Evolutionary conservation across 176 grass and related monocot genomes (phyloP), one percentile per base, ranked within the genome.

Genomic region (Pharus latifolius): DNA sequence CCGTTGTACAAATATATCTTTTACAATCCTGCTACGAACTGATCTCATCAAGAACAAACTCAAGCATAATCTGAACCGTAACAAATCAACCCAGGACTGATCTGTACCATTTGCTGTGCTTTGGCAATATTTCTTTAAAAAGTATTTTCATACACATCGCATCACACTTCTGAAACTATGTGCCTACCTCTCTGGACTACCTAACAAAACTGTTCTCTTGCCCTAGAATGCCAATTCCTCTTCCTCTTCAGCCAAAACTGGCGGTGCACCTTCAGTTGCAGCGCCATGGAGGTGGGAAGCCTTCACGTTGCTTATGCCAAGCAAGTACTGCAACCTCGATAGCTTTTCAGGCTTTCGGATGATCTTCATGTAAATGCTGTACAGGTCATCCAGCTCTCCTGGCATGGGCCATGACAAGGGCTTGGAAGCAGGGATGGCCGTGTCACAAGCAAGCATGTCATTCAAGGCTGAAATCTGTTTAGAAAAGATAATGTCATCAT

Each of bases 391-490:
- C 27, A 94, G 72, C 82, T 94, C 95, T 63, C 81, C 70, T 3
- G 71, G 82, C 10, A 81, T 69, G 7, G 90, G 85, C 95, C 90
- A 99, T n/a, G 87, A 70, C 27, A 94, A 64, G 16, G 94, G 70
- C 49, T 81, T 54, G 1, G 64, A 74, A 49, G 89, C 73, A 70
- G 95, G 84, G 15, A 90, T 82, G 0, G 90, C 90, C 5, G 57
- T 76, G 14, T 99, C 95, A 49, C 95, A 99, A 16, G 95, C 84
- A 14, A 99, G 87, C 72, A 94, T 64, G 75, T 99, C 90, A 61
- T 99, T 99, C 72, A 99, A 58, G 10, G 95, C 85, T 19, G 82
- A 75, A 52, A 94, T 20, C 95, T 99, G 89, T n/a, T n/a, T 37
- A 4, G 12, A 13, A 41, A 55, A 49, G 19, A n/a, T n/a, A 56